These are phyloP conservation scores for Penicillium sp. DNA, from an alignment of 2,329 filamentous ascomycete genomes.

Conservation along the genomic window DNA sequence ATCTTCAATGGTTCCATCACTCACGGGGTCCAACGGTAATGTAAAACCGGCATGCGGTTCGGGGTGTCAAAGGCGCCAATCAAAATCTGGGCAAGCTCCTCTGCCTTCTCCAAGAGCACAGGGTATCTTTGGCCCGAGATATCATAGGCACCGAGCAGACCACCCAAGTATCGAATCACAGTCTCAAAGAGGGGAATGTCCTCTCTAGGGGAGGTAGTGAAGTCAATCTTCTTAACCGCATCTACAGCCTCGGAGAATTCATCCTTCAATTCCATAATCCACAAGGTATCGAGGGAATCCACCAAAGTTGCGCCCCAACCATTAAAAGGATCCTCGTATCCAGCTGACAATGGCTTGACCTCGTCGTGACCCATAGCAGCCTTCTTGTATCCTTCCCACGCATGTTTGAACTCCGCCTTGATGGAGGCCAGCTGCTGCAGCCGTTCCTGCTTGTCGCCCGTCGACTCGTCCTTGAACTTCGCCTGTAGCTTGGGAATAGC, in stretches of 20 bases:
- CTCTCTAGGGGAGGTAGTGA: constrained; percentile 61
- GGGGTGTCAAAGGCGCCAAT: constrained; percentile 86
- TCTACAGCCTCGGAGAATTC: constrained; percentile 75
- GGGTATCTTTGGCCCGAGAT: constrained; percentile 66
- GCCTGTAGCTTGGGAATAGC: constrained; percentile 72
- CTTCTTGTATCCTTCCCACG: constrained; percentile 76
- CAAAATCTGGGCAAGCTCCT: constrained; percentile 72
- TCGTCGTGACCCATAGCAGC: constrained; percentile 85
- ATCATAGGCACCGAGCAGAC: constrained; percentile 80
- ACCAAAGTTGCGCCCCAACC: constrained; percentile 87
- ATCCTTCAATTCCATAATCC: constrained; percentile 74
- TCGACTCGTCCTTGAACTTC: constrained; percentile 60
- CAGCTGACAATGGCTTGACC: constrained; percentile 65
- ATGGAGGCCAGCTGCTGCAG: constrained; percentile 61
- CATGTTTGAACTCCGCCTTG: constrained; percentile 67
- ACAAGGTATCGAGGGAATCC: constrained; percentile 75
- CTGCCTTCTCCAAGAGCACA: constrained; percentile 68
- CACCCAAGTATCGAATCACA: constrained; percentile 84
- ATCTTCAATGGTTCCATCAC: constrained; percentile 17
- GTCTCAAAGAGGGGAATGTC: constrained; percentile 91
- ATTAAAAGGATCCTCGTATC: constrained; percentile 73
- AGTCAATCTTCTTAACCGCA: constrained; percentile 70
- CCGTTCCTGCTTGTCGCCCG: constrained; percentile 57
- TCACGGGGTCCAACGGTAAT: constrained; percentile 69
- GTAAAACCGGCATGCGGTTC: constrained; percentile 83